Evolutionary conservation across 768 basidiomycete genomes (phyloP).

Genomic region (Plicaturopsis crispa): DNA sequence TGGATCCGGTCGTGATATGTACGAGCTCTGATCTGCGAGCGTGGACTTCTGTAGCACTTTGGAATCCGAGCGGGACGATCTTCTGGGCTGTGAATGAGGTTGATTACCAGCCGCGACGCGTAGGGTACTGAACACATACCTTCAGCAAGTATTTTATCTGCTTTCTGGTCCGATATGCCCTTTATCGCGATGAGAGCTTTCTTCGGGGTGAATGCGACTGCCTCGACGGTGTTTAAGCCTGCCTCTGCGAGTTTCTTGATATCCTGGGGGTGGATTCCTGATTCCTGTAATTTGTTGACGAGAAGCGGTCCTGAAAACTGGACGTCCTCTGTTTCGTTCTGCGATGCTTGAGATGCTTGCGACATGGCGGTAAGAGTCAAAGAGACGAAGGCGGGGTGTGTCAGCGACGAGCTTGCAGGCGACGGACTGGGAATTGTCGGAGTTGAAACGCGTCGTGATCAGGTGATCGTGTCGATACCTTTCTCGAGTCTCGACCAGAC

Average conservation of each 20-base stretch:
- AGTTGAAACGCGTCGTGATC: too few relatives aligned
- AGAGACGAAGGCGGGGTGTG: too few relatives aligned
- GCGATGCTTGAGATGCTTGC: constrained; percentile 42
- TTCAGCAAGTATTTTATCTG: constrained; percentile 91
- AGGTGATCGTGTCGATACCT: too few relatives aligned
- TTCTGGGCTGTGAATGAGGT: constrained; percentile 83
- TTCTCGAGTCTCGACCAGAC: too few relatives aligned
- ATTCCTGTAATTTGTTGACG: constrained; percentile 79
- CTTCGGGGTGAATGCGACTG: constrained; percentile 95
- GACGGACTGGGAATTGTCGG: too few relatives aligned
- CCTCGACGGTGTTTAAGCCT: constrained; percentile 89
- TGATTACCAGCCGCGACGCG: neutral
- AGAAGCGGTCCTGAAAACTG: constrained; percentile 76
- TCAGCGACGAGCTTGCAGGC: too few relatives aligned
- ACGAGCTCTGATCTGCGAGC: constrained; percentile 91
- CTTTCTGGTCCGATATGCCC: constrained; percentile 95
- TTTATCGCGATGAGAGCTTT: constrained; percentile 86
- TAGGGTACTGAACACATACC: constrained; percentile 56
- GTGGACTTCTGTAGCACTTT: constrained; percentile 97
- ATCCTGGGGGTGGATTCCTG: constrained; percentile 83
- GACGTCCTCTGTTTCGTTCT: constrained; percentile 46
- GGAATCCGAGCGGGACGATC: constrained; percentile 95
- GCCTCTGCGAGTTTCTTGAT: constrained; percentile 93
- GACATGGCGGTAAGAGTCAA: constrained; percentile 38
- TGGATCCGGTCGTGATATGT: constrained; percentile 94